Base-by-base conservation (phyloP, 768 basidiomycete species). In the Leccinellum rugosiceps region DNA sequence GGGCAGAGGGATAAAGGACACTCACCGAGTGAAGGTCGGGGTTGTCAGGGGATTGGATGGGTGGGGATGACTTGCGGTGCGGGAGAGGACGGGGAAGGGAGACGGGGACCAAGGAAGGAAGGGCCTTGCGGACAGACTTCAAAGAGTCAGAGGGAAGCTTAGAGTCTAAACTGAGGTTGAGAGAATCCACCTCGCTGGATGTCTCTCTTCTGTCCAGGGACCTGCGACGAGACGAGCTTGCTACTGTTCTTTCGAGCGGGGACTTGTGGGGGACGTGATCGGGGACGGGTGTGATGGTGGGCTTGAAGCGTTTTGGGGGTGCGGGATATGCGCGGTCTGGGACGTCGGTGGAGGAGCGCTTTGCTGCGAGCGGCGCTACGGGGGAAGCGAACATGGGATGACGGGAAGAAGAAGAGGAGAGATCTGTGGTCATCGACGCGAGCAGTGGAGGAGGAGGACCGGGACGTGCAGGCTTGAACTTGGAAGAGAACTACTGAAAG, bases 401-500 rank as follows among this genome's bases (percentile, higher is more conserved):
- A 62, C 56, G 4, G 34, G 56, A 2, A 25, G 34, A 8, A 43
- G 56, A 2, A 38, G 5, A 38, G n/a, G 25, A n/a, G 52, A 8
- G 11, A 57, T 52, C 35, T 0, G 78, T 72, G 3, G 80, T 64
- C 28, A 34, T n/a, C 7, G 58, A 41, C 55, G 67, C 72, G 19
- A 63, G 71, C n/a, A 46, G 72, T 76, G 34, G 60, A 23, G 23
- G 28, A 55, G 52, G 15, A 4, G 49, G 21, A 13, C n/a, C 35
- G 6, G 58, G 17, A 58, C 61, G 61, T 19, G 78, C 77, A 14
- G 80, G 80, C 63, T 80, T 81, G 62, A 81, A 81, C 68, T 78
- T 80, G 45, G 75, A 75, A 8, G 65, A n/a, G 0, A 38, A 19
- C 38, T 41, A 8, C n/a, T 38, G 35, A 38, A n/a, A 38, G 32